Evolutionary conservation across 2,329 filamentous ascomycete species (phyloP).

Genomic region (Fonsecaea pedrosoi): DNA sequence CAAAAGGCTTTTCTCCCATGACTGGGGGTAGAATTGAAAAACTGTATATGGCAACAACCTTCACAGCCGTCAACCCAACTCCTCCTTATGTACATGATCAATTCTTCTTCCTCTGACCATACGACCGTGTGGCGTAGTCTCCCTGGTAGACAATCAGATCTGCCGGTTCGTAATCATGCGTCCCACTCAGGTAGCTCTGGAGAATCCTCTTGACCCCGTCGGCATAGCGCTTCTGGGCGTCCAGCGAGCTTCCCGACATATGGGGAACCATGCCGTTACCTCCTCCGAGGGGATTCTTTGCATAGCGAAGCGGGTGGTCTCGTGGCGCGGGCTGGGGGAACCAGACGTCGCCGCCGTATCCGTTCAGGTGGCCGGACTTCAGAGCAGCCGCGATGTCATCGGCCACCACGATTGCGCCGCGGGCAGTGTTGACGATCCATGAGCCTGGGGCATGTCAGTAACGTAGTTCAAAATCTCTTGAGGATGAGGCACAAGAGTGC

Average conservation of each 20-base stretch:
- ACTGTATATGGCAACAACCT: background rate
- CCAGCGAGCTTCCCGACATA: constrained; percentile 1
- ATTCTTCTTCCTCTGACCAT: background rate
- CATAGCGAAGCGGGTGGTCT: constrained; percentile 12
- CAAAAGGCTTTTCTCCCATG: background rate
- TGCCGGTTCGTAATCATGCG: background rate
- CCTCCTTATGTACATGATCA: background rate
- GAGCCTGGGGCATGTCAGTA: constrained; percentile 62
- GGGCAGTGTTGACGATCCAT: constrained; percentile 98
- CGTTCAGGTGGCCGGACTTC: constrained; percentile 70
- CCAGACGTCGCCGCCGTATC: constrained; percentile 12
- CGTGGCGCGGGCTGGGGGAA: constrained; percentile 6
- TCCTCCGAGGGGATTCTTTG: constrained; percentile 8
- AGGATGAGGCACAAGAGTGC: constrained; percentile 2
- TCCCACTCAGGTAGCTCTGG: background rate
- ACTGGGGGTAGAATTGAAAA: background rate
- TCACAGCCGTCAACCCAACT: background rate
- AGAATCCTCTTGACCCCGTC: background rate
- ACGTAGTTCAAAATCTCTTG: background rate
- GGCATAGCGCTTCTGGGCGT: constrained; percentile 3
- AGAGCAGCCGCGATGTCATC: constrained; percentile 95
- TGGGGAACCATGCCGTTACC: constrained; percentile 6
- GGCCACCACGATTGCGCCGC: constrained; percentile 98
- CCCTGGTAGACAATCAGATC: constrained; percentile 4
- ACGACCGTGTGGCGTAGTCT: background rate